Conservation (phyloP, 2,329 filamentous ascomycete species). For the Fusarium sp. region DNA sequence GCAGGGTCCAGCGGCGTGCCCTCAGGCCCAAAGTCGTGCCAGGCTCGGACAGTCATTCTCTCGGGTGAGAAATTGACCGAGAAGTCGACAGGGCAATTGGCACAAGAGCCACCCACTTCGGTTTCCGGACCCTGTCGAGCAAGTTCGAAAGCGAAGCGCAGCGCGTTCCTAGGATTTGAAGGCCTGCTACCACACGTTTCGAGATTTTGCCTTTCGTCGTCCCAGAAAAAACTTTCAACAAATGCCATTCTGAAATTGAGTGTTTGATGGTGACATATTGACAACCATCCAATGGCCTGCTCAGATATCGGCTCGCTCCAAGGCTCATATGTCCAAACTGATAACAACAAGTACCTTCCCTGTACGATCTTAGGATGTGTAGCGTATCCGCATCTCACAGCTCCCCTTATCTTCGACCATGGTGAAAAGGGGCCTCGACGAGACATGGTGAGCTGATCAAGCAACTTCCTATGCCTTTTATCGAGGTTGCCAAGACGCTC, state of each 20-base stretch:
- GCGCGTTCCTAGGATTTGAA: no score
- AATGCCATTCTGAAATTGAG: not conserved
- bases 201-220: not conserved
- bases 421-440: not conserved
- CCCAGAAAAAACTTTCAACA: not conserved
- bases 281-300: not conserved
- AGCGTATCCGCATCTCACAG: not conserved
- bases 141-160: not conserved
- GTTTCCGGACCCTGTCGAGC: not conserved
- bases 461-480: not conserved
- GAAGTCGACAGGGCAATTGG: not conserved
- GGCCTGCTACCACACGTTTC: not conserved
- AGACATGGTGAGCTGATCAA: not conserved
- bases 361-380: not conserved
- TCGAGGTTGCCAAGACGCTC: not conserved
- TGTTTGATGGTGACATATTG: not conserved
- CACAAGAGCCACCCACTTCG: not conserved
- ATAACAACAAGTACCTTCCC: not conserved
- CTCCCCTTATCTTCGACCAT: not conserved
- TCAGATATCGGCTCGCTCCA: not conserved
- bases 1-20: not conserved
- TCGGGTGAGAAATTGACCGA: not conserved
- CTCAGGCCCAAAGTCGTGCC: constrained; percentile 1
- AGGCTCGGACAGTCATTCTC: not conserved
- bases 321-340: not conserved